These are phyloP conservation scores for Phytophthora melonis DNA, from an alignment of 352 stramenopile species.

Conservation along the genomic window DNA sequence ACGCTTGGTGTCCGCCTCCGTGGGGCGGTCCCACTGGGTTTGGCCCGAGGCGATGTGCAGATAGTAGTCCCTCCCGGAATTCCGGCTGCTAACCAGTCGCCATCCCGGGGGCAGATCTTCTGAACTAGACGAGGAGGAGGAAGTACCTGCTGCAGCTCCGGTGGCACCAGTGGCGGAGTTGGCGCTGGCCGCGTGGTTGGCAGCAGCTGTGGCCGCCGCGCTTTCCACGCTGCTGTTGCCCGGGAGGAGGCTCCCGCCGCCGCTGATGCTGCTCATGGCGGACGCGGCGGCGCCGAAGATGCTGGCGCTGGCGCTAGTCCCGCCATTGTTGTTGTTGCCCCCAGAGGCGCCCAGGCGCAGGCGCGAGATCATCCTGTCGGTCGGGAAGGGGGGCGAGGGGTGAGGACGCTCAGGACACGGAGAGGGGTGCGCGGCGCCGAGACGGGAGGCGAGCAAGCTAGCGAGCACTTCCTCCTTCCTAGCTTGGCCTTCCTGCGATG, in stretches of 20 bases:
- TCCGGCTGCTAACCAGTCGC: conserved; percentile 73
- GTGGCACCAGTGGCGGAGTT: conserved; percentile 9
- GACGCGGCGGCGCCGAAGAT: conserved; percentile 71
- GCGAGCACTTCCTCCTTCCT: conserved; percentile 5
- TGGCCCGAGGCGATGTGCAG: conserved; percentile 73
- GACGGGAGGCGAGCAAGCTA: neutral
- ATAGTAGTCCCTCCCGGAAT: conserved; percentile 77
- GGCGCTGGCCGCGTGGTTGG: conserved; percentile 44
- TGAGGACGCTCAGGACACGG: neutral
- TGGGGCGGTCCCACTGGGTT: conserved; percentile 76
- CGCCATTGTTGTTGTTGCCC: conserved; percentile 44
- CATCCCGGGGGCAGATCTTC: conserved; percentile 67
- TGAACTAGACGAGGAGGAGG: conserved; percentile 12
- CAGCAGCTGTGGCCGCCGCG: conserved; percentile 45
- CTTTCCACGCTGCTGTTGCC: conserved; percentile 55
- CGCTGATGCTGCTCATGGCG: conserved; percentile 60
- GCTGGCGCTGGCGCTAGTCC: conserved; percentile 55
- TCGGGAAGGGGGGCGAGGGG: neutral
- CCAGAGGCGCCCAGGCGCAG: conserved; percentile 63
- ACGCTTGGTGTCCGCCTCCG: conserved; percentile 72
- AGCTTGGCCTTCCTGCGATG: conserved; percentile 9
- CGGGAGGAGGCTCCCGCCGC: conserved; percentile 52
- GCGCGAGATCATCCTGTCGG: conserved; percentile 67
- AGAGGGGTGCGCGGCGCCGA: neutral
- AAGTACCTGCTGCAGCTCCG: conserved; percentile 38